Conservation (phyloP, 1,139 yeast genomes). For the Protomyces inouyei region DNA sequence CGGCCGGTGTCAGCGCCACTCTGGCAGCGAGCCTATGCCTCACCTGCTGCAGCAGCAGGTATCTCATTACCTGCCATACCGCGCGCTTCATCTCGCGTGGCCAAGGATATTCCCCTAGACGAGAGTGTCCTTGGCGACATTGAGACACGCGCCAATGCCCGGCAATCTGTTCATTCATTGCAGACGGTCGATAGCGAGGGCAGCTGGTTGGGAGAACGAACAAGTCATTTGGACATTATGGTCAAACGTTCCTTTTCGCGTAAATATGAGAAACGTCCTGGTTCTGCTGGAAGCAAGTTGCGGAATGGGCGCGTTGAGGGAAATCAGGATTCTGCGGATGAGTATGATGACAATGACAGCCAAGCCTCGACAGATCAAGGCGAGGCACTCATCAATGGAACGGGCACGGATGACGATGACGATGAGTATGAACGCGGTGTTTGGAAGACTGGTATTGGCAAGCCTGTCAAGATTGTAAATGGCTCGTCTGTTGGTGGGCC, state of each 20-base stretch:
- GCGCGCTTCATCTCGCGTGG: neutral
- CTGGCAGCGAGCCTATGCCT: neutral
- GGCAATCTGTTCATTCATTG: constrained; percentile 6
- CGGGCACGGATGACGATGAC: constrained; percentile 2
- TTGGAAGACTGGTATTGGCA: constrained; percentile 21
- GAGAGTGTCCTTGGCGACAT: neutral
- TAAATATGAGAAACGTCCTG: neutral
- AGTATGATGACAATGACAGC: neutral
- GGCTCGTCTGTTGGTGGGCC: neutral
- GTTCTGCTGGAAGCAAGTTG: neutral
- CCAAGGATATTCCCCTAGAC: neutral
- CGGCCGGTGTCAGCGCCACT: neutral
- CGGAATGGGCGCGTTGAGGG: neutral
- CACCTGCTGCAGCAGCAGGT: neutral
- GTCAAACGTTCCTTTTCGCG: constrained; percentile 20
- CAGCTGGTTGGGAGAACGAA: constrained; percentile 3
- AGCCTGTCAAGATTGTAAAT: constrained; percentile 12
- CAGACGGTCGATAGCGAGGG: constrained; percentile 18
- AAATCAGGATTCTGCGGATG: neutral
- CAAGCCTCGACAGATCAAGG: neutral
- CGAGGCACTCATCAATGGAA: neutral
- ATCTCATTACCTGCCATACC: neutral
- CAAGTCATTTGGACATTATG: constrained; percentile 4
- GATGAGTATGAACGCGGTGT: constrained; percentile 22
- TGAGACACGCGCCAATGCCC: neutral